These are phyloP conservation scores for Aspergillus oerlinghausenensis DNA, from an alignment of 2,329 filamentous ascomycete species.

Conservation along the genomic window DNA sequence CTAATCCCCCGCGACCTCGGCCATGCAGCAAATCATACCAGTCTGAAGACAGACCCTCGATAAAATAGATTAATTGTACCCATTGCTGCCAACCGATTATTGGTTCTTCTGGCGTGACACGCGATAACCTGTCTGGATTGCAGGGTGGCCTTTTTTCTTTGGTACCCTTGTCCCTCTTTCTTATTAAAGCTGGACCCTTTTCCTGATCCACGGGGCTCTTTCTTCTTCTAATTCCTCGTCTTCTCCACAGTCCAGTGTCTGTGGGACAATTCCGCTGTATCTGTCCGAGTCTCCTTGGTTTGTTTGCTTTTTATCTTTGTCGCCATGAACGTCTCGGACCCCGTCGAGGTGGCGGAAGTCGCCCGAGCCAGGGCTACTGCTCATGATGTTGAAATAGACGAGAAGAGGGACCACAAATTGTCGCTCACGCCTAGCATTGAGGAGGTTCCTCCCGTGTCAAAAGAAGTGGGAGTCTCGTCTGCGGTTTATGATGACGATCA, in stretches of 20 bases:
- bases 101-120: slow-evolving; percentile 1
- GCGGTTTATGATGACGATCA: slow-evolving; percentile 1
- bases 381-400: slow-evolving; percentile 14
- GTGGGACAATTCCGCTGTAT: neutral
- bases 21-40: neutral
- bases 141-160: neutral
- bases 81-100: neutral
- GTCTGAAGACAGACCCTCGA: neutral
- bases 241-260: neutral
- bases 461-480: neutral
- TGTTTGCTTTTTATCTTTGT: neutral
- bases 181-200: slow-evolving; percentile 1
- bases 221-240: neutral
- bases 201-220: neutral
- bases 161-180: neutral
- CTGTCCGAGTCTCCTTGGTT: neutral
- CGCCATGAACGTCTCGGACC: slow-evolving; percentile 24
- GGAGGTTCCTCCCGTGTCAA: slow-evolving; percentile 3
- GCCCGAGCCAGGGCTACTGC: slow-evolving; percentile 18
- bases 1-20: neutral
- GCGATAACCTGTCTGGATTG: slow-evolving; percentile 4
- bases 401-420: slow-evolving; percentile 9
- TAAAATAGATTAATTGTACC: slow-evolving; percentile 6
- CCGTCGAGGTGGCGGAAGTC: slow-evolving; percentile 21
- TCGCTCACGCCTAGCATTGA: slow-evolving; percentile 7